Evolutionary conservation across 1,284 basidiomycete genomes (phyloP).

Genomic region (Rhodotorula sp.): DNA sequence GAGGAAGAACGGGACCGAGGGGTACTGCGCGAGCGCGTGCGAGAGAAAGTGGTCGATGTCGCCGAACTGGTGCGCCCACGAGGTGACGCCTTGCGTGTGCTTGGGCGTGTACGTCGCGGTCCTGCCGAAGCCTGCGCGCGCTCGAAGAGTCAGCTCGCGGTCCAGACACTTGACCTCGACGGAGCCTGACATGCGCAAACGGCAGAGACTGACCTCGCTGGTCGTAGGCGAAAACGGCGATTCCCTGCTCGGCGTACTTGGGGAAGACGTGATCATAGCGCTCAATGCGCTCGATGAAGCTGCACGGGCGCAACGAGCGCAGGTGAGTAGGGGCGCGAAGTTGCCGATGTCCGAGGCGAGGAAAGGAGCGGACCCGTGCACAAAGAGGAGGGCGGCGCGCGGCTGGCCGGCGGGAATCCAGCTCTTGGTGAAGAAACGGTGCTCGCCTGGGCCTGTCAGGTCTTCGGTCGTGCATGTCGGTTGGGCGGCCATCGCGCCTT

Average conservation of each 20-base stretch:
- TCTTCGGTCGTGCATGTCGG: conserved; percentile 7
- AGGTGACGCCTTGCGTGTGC: conserved; percentile 50
- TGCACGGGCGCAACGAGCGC: conserved; percentile 18
- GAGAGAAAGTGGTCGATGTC: conserved; percentile 50
- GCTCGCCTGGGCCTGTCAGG: conserved; percentile 20
- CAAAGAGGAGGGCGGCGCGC: conserved; percentile 42
- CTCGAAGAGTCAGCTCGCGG: not conserved
- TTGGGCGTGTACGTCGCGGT: conserved; percentile 46
- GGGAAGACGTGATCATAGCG: conserved; percentile 52
- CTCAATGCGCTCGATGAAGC: conserved; percentile 52
- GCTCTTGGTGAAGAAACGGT: conserved; percentile 43
- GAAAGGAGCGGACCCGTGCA: conserved; percentile 41
- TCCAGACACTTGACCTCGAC: too few relatives aligned
- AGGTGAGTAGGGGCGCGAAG: not conserved
- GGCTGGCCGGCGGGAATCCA: conserved; percentile 27
- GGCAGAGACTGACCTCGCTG: conserved; percentile 45
- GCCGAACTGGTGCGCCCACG: conserved; percentile 49
- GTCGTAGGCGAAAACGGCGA: conserved; percentile 52
- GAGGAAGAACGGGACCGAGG: conserved; percentile 48
- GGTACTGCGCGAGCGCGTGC: conserved; percentile 25
- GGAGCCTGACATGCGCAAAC: not conserved
- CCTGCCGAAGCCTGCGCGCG: conserved; percentile 49
- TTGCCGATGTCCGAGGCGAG: not conserved
- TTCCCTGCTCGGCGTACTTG: conserved; percentile 50
- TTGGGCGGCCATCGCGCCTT: too few relatives aligned